Conservation (phyloP, 768 basidiomycete genomes). For the Lentinula sp. region DNA sequence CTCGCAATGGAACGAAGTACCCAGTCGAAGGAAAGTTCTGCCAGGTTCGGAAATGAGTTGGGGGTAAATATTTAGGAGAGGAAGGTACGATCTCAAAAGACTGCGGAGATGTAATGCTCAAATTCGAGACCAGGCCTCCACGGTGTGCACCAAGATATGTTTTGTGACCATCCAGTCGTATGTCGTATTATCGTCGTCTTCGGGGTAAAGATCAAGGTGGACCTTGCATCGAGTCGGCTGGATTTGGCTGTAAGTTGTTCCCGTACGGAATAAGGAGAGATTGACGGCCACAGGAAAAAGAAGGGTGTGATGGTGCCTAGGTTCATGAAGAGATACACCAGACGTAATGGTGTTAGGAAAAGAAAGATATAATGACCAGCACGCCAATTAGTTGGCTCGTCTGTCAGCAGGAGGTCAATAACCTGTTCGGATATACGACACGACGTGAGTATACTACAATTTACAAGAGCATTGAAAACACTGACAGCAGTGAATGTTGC, state of each 20-base stretch:
- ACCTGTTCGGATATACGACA: not conserved
- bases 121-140: too few species aligned
- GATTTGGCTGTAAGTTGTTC: not conserved
- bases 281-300: slow-evolving; percentile 2
- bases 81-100: too few species aligned
- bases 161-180: too few species aligned
- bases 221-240: not conserved
- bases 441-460: not conserved
- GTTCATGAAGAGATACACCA: not conserved
- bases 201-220: too few species aligned
- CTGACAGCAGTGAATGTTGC: too few species aligned
- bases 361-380: not conserved
- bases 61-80: too few species aligned
- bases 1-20: too few species aligned
- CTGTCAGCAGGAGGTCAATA: slow-evolving; percentile 6
- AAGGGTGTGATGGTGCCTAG: slow-evolving; percentile 1
- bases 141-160: too few species aligned
- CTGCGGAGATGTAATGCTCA: too few species aligned
- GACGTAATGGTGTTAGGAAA: not conserved
- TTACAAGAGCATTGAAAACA: not conserved
- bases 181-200: too few species aligned
- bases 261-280: not conserved
- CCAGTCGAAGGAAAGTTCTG: too few species aligned
- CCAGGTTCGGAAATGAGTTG: too few species aligned
- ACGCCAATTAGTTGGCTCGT: slow-evolving; percentile 5